Conservation (phyloP, 179 eudicot genomes). For the Gypsophila paniculata region DNA sequence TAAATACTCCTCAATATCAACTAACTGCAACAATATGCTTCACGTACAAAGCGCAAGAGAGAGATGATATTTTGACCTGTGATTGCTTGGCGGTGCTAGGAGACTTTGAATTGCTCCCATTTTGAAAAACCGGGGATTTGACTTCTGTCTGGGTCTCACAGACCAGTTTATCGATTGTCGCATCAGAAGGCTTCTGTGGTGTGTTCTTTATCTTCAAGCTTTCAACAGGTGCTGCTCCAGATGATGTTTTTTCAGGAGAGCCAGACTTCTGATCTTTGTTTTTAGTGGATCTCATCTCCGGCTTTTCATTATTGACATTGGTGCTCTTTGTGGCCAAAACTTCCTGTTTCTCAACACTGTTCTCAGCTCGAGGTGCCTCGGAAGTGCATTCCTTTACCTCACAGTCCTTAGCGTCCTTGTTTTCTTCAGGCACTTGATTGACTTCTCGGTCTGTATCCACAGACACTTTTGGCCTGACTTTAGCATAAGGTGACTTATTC, state of each 20-base stretch:
- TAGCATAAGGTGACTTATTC: conserved; percentile 38
- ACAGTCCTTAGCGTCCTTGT: conserved; percentile 31
- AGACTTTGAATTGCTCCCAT: conserved; percentile 36
- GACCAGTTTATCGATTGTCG: conserved; percentile 31
- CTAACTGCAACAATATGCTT: neutral
- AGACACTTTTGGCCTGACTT: conserved; percentile 41
- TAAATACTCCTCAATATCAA: neutral
- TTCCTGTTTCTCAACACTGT: conserved; percentile 44
- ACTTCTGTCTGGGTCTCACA: conserved; percentile 32
- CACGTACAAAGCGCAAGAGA: neutral
- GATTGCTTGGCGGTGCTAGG: conserved; percentile 44
- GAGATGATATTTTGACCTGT: conserved; percentile 34
- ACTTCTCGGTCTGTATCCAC: conserved; percentile 35
- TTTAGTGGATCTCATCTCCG: conserved; percentile 34
- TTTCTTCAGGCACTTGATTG: conserved; percentile 34
- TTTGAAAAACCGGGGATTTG: conserved; percentile 42
- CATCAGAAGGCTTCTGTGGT: conserved; percentile 31
- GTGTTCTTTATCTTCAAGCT: conserved; percentile 24
- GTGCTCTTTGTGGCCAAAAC: conserved; percentile 41
- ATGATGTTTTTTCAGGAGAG: conserved; percentile 38
- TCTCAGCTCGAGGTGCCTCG: conserved; percentile 41
- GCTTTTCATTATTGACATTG: conserved; percentile 31
- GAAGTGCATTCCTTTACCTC: conserved; percentile 43
- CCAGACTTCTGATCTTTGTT: conserved; percentile 43
- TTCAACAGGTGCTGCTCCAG: conserved; percentile 32